A percentile compares a stretch with the other conserved stretches of the same genome.
Conservation (phyloP, 352 stramenopile genomes). For the Pythium guiyangense region DNA sequence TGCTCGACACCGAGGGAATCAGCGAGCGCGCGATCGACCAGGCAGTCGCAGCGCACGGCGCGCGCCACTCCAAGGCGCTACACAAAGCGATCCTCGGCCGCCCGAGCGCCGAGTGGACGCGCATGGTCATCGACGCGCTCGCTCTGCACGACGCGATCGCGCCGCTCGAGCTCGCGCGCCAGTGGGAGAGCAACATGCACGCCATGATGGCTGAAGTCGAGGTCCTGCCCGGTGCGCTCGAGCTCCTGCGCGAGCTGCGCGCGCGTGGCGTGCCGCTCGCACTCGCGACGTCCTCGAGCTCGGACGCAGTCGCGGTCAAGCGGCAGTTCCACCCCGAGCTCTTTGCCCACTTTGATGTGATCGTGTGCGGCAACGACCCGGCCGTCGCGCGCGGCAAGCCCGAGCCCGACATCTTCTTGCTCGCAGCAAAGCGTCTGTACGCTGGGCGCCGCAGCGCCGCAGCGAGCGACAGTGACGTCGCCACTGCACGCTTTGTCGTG, state of each 20-base stretch:
- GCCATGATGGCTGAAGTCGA: constrained; percentile 49
- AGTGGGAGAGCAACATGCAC: constrained; percentile 59
- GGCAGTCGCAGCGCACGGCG: constrained; percentile 49
- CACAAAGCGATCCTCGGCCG: constrained; percentile 76
- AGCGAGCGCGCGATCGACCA: constrained; percentile 56
- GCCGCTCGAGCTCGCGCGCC: constrained; percentile 47
- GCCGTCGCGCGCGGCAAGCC: constrained; percentile 68
- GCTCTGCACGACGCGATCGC: constrained; percentile 33
- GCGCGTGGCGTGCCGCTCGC: constrained; percentile 54
- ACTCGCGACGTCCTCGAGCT: constrained; percentile 68
- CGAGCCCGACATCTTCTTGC: constrained; percentile 78
- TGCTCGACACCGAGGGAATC: constrained; percentile 78
- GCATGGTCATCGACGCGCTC: constrained; percentile 60
- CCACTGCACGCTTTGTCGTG: constrained; percentile 37
- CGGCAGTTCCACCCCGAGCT: constrained; percentile 58
- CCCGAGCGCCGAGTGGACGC: constrained; percentile 63
- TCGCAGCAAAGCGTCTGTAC: constrained; percentile 51
- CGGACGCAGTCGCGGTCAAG: constrained; percentile 60
- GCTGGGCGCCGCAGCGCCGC: constrained; percentile 18
- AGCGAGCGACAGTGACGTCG: constrained; percentile 1
- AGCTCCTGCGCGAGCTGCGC: constrained; percentile 42
- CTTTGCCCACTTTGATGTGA: constrained; percentile 70
- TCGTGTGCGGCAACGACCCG: constrained; percentile 75
- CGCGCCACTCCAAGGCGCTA: constrained; percentile 48
- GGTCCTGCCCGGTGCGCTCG: constrained; percentile 47